Conservation (phyloP, 257 asterid species). For the Plantago elongata region DNA sequence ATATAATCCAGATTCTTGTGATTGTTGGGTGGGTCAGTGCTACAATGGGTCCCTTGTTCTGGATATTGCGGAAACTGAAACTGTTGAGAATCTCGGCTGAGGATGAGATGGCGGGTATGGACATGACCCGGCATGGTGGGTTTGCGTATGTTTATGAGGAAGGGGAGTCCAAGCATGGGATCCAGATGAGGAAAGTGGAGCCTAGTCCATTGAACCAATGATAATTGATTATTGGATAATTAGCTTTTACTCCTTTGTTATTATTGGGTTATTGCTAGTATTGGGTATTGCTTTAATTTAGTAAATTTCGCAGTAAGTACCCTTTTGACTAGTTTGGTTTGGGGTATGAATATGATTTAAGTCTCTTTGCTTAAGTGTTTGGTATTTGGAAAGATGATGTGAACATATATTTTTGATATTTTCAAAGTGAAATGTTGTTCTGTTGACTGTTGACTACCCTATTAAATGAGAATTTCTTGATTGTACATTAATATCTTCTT, state of each 20-base stretch:
- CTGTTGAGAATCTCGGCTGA: conserved; percentile 71
- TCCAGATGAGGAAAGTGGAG: conserved; percentile 47
- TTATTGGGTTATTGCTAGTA: not conserved
- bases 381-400: conserved; percentile 4
- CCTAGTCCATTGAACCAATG: conserved; percentile 26
- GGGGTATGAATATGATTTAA: not conserved
- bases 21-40: conserved; percentile 79
- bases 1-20: conserved; percentile 66
- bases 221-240: not conserved
- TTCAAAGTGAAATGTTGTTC: not conserved
- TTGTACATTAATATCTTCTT: not conserved
- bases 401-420: too few relatives aligned
- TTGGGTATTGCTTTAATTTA: too few relatives aligned
- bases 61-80: conserved; percentile 41
- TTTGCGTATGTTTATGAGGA: conserved; percentile 76
- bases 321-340: conserved; percentile 9
- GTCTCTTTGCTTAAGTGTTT: not conserved
- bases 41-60: conserved; percentile 83
- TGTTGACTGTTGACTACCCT: not conserved
- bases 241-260: not conserved
- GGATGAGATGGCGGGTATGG: conserved; percentile 95
- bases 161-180: conserved; percentile 26
- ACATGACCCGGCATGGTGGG: conserved; percentile 94
- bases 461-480: not conserved
- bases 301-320: not conserved